Evolutionary conservation across 2,329 filamentous ascomycete species (phyloP), one percentile per base, ranked within the genome.

Genomic region (Pseudopyricularia cyperi): DNA sequence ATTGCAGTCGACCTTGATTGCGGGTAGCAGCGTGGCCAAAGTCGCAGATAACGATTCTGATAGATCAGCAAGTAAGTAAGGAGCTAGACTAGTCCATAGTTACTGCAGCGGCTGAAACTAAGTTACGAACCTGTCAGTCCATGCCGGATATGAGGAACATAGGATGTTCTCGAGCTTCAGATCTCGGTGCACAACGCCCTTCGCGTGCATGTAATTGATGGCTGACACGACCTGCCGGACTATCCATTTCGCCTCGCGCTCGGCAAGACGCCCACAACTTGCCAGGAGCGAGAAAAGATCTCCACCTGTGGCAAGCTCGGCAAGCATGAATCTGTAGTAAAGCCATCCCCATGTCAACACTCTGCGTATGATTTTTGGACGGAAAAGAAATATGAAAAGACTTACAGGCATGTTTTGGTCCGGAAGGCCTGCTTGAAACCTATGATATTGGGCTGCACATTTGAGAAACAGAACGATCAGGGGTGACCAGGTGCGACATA

Each of bases 91-190:
- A 44, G n/a, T n/a, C n/a, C n/a, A 15, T 14, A 14, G 2, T 26
- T 6, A 7, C 24, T 8, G 24, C 3, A 26, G 2, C 15, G 11
- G 5, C 5, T 24, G 22, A 9, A 2, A 15, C 19, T 2, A 3
- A 26, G 19, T 24, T 28, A 44, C 39, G 19, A 44, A 44, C 39
- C 39, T 44, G 24, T 44, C 39, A 7, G 17, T 44, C 4, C 12
- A 26, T 15, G 39, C 22, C 14, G 72, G 71, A 2, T 71, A 73
- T 14, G 67, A 68, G 0, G 69, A 70, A 52, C 76, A 65, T 11
- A 79, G 68, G 3, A 79, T 66, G 39, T 78, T 79, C 56, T 77
- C 74, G 0, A 71, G 73, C 55, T 79, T 79, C 30, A 79, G 62
- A 52, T 79, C 76, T 1, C 75, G 69, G 61, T 44, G 39, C 19